Percentiles rank a stretch among this genome's conserved stretches.
Evolutionary conservation across 73 alveolate species (phyloP).

Genomic region (Blepharisma stoltei): DNA sequence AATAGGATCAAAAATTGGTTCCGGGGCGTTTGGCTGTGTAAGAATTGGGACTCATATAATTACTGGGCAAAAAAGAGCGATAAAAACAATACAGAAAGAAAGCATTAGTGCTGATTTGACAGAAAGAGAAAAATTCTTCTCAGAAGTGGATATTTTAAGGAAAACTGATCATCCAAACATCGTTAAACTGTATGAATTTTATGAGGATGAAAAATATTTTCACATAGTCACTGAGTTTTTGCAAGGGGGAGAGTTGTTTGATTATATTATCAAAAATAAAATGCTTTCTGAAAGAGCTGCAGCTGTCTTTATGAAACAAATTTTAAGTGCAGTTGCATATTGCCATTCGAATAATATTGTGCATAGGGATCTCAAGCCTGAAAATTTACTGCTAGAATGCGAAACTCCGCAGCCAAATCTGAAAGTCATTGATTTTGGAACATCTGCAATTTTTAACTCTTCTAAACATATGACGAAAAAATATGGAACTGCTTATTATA

Average conservation of each 20-base stretch:
- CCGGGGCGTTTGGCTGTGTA: too few relatives aligned
- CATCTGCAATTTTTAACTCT: slow-evolving; percentile 40
- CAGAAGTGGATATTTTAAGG: too few relatives aligned
- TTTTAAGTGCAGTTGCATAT: slow-evolving; percentile 39
- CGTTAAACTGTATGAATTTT: slow-evolving; percentile 66
- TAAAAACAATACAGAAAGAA: too few relatives aligned
- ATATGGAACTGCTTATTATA: slow-evolving; percentile 52
- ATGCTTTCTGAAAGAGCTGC: slow-evolving; percentile 67
- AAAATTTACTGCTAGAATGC: slow-evolving; percentile 52
- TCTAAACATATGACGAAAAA: slow-evolving; percentile 35
- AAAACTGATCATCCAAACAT: slow-evolving; percentile 54
- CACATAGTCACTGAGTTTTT: slow-evolving; percentile 63
- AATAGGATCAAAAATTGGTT: too few relatives aligned
- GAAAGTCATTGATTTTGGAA: slow-evolving; percentile 57
- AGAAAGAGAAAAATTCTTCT: too few relatives aligned
- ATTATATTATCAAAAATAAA: slow-evolving; percentile 45
- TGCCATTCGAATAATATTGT: slow-evolving; percentile 31
- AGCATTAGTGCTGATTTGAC: too few relatives aligned
- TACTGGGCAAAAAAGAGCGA: too few relatives aligned
- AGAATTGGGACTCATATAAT: too few relatives aligned
- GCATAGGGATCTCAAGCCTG: slow-evolving; percentile 63
- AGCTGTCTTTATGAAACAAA: slow-evolving; percentile 57
- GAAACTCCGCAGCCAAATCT: slow-evolving; percentile 37
- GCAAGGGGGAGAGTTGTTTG: slow-evolving; percentile 77
- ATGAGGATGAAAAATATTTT: slow-evolving; percentile 60